phyloP scores from a whole-genome alignment of 2,329 filamentous ascomycete species.

The Diaporthe helianthi region DNA sequence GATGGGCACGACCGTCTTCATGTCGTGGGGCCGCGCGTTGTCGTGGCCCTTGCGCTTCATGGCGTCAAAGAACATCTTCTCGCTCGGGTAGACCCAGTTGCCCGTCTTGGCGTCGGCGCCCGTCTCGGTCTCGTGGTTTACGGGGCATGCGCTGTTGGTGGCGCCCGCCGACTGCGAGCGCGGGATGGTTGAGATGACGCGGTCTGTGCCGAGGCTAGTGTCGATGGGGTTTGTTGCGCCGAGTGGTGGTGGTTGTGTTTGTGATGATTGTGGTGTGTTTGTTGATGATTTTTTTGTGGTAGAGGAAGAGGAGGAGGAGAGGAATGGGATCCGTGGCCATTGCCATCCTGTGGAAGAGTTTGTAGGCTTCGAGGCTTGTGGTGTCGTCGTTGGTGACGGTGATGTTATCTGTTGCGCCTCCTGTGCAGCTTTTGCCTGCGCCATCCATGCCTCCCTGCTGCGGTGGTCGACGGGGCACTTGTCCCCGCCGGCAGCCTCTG shows the following conservation, averaged over 20 bases:
- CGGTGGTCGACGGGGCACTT: slow-evolving; percentile 91
- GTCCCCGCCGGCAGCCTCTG: slow-evolving; percentile 40
- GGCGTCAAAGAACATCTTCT: slow-evolving; percentile 97
- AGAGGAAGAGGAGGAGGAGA: slow-evolving; percentile 45
- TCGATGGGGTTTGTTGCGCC: slow-evolving; percentile 13
- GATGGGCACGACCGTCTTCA: slow-evolving; percentile 92
- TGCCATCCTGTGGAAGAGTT: slow-evolving; percentile 47
- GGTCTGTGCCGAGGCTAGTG: slow-evolving; percentile 65
- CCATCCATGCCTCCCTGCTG: slow-evolving; percentile 86
- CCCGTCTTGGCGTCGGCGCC: slow-evolving; percentile 73
- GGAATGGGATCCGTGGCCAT: slow-evolving; percentile 50
- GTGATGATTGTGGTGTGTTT: slow-evolving; percentile 1
- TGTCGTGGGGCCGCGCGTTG: slow-evolving; percentile 73
- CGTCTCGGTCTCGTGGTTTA: slow-evolving; percentile 80
- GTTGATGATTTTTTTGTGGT: slow-evolving; percentile 38
- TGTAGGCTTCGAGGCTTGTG: slow-evolving; percentile 40
- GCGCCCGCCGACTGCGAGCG: slow-evolving; percentile 56
- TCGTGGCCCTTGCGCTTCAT: slow-evolving; percentile 90
- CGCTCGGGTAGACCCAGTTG: slow-evolving; percentile 97
- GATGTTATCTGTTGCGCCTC: slow-evolving; percentile 37
- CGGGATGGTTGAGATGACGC: slow-evolving; percentile 82
- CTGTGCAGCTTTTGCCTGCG: slow-evolving; percentile 65
- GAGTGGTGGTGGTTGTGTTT: slow-evolving; percentile 30
- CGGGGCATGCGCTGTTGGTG: slow-evolving; percentile 48
- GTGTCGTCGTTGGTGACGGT: background rate